phyloP scores from a whole-genome alignment of 768 basidiomycete genomes.

The Dacryopinax primogenitus region DNA sequence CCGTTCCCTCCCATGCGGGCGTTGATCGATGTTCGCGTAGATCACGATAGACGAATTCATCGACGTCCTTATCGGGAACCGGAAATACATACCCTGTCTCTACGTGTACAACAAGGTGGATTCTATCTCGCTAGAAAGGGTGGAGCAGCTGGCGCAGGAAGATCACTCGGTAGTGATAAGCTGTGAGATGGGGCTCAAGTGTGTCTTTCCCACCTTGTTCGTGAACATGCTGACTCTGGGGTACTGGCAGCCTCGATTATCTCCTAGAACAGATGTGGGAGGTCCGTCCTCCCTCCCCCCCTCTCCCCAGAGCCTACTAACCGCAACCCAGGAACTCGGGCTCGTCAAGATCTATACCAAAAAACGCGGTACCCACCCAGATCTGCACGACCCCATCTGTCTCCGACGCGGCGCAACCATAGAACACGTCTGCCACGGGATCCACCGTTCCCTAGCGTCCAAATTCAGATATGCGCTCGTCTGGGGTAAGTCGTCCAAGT shows the following conservation, averaged over 20 bases:
- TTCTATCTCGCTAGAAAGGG: conserved; percentile 65
- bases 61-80: conserved; percentile 84
- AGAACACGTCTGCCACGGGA: conserved; percentile 87
- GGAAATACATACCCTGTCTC: conserved; percentile 90
- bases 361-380: conserved; percentile 88
- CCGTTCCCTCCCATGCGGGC: conserved; percentile 12
- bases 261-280: conserved; percentile 35
- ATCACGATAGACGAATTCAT: conserved; percentile 95
- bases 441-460: conserved; percentile 74
- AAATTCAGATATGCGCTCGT: conserved; percentile 93
- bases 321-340: conserved; percentile 41
- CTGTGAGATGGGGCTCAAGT: conserved; percentile 91
- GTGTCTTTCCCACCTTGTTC: conserved; percentile 19
- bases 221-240: neutral
- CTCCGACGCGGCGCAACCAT: conserved; percentile 79
- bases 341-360: conserved; percentile 93
- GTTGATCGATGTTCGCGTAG: conserved; percentile 30
- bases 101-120: conserved; percentile 98
- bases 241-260: conserved; percentile 25
- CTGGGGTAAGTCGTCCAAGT: conserved; percentile 94
- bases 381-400: conserved; percentile 73
- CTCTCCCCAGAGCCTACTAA: neutral
- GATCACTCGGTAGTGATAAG: conserved; percentile 87
- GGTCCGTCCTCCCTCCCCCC: conserved; percentile 16
- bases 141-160: conserved; percentile 70